Evolutionary conservation across 352 stramenopile species (phyloP).

Genomic region (Phytophthora crassamura): DNA sequence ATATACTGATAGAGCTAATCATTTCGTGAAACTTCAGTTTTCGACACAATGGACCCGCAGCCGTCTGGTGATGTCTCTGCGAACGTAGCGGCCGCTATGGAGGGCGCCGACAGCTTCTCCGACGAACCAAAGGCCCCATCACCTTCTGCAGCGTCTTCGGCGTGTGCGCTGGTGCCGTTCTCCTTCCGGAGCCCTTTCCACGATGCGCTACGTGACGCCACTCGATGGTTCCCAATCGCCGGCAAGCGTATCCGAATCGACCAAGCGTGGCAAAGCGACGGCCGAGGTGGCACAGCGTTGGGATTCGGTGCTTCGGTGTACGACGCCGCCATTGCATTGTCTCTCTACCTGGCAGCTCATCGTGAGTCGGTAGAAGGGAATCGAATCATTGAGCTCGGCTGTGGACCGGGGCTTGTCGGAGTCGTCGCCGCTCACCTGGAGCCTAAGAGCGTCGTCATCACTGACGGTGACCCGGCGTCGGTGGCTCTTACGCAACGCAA

Average conservation of each 20-base stretch:
- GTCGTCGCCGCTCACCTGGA: constrained; percentile 67
- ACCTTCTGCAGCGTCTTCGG: constrained; percentile 10
- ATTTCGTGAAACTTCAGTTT: constrained; percentile 13
- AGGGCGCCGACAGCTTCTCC: constrained; percentile 8
- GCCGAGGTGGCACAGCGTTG: constrained; percentile 69
- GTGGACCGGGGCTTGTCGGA: constrained; percentile 74
- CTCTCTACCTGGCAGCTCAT: constrained; percentile 76
- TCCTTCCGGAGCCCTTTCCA: constrained; percentile 82
- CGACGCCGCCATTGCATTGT: constrained; percentile 77
- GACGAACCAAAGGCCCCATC: not conserved
- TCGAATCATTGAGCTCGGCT: constrained; percentile 76
- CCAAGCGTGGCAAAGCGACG: constrained; percentile 81
- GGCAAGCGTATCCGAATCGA: constrained; percentile 64
- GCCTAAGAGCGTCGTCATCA: constrained; percentile 57
- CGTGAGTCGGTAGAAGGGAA: constrained; percentile 55
- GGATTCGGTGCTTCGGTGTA: constrained; percentile 88
- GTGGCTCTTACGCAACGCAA: constrained; percentile 73
- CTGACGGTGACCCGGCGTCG: constrained; percentile 75
- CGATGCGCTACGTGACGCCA: constrained; percentile 67
- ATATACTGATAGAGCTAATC: constrained; percentile 30
- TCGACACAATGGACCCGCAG: constrained; percentile 6
- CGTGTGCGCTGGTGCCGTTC: constrained; percentile 64
- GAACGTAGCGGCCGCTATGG: constrained; percentile 24
- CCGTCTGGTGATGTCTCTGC: not conserved
- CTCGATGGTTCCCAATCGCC: constrained; percentile 74